Conservation (phyloP, 208 protist genomes). For the Trypanosoma vivax region DNA sequence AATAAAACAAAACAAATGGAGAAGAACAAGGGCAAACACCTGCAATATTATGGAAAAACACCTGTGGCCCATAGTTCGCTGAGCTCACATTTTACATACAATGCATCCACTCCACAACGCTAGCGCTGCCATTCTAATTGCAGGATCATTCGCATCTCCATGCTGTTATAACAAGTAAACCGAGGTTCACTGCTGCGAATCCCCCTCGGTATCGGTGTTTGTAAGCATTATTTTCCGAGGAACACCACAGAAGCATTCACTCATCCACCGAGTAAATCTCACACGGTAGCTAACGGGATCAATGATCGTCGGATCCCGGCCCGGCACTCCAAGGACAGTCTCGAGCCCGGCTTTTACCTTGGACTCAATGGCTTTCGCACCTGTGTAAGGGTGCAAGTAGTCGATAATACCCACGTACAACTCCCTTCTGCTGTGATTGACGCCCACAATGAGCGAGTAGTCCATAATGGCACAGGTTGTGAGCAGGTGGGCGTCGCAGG, state of each 20-base stretch:
- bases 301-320: conserved; percentile 73
- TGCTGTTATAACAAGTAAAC: no score
- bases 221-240: conserved; percentile 39
- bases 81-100: no score
- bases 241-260: conserved; percentile 69
- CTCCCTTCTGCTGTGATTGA: conserved; percentile 2
- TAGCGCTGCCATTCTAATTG: no score
- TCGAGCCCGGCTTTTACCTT: conserved; percentile 80
- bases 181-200: not conserved
- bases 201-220: conserved; percentile 4
- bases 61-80: no score
- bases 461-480: conserved; percentile 58
- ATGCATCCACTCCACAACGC: no score
- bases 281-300: conserved; percentile 59
- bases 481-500: conserved; percentile 52
- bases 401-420: conserved; percentile 65
- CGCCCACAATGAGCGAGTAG: conserved; percentile 68
- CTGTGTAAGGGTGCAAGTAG: conserved; percentile 79
- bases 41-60: no score
- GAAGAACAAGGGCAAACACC: no score
- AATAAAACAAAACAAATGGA: no score
- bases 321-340: conserved; percentile 49
- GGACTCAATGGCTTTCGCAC: conserved; percentile 71
- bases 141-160: no score
- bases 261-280: conserved; percentile 65